Conservation (phyloP, 1,139 yeast species). For the Hansenula lynferdii region DNA sequence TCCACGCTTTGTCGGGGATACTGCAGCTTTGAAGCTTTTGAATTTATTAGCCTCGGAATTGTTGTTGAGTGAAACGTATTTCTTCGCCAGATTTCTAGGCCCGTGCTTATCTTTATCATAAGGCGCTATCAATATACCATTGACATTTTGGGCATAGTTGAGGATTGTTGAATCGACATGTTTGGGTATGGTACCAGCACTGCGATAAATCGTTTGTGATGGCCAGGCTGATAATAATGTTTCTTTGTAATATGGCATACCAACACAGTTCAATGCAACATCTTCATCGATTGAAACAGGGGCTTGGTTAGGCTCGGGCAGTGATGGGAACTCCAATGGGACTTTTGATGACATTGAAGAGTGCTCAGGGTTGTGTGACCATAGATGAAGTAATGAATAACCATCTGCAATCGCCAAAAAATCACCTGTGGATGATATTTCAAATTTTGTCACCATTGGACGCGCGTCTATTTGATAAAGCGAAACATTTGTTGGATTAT, state of each 20-base stretch:
- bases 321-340: constrained; percentile 27
- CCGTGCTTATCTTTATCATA: constrained; percentile 58
- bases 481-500: constrained; percentile 64
- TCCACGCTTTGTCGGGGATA: constrained; percentile 13
- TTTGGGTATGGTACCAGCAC: constrained; percentile 47
- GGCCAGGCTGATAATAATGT: constrained; percentile 81
- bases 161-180: constrained; percentile 26
- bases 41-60: constrained; percentile 41
- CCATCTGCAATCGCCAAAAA: constrained; percentile 66
- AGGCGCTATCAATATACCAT: constrained; percentile 18
- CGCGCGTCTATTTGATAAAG: constrained; percentile 56
- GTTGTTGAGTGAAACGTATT: constrained; percentile 41
- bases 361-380: constrained; percentile 46
- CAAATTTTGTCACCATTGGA: constrained; percentile 50
- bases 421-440: constrained; percentile 79
- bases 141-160: constrained; percentile 9
- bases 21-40: constrained; percentile 58
- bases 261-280: constrained; percentile 64
- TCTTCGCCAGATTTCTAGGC: constrained; percentile 40
- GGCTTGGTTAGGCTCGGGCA: constrained; percentile 31
- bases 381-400: constrained; percentile 62
- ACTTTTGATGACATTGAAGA: constrained; percentile 30
- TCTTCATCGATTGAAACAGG: constrained; percentile 30
- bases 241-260: constrained; percentile 85
- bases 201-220: constrained; percentile 48